A percentile compares a stretch with the other conserved stretches of the same genome.
phyloP scores from a whole-genome alignment of 2,329 filamentous ascomycete genomes.

The Cercospora zeae-maydis region DNA sequence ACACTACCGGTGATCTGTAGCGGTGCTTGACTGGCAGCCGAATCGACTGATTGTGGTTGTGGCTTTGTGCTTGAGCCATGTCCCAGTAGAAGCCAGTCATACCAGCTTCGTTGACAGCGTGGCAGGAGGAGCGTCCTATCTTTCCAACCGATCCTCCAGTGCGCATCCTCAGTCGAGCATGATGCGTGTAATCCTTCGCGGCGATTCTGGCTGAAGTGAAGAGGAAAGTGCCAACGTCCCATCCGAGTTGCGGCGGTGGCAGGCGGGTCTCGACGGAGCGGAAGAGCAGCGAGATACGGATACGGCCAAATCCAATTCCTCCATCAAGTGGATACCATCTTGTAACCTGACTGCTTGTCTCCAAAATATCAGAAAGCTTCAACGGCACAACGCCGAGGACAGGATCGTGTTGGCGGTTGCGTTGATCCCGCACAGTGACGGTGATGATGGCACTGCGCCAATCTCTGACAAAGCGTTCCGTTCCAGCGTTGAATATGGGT shows the following conservation, averaged over 20 bases:
- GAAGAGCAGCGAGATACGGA: slow-evolving; percentile 86
- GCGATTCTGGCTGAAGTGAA: slow-evolving; percentile 70
- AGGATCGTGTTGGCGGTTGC: slow-evolving; percentile 89
- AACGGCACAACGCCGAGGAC: slow-evolving; percentile 89
- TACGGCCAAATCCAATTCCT: slow-evolving; percentile 82
- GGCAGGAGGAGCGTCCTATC: slow-evolving; percentile 62
- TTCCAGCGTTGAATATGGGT: slow-evolving; percentile 96
- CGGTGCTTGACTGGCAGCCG: slow-evolving; percentile 85
- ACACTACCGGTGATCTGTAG: slow-evolving; percentile 83
- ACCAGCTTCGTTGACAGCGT: slow-evolving; percentile 56
- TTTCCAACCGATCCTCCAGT: slow-evolving; percentile 80
- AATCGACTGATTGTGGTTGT: slow-evolving; percentile 51
- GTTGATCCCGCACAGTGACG: slow-evolving; percentile 79
- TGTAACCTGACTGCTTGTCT: slow-evolving; percentile 80
- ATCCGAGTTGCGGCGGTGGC: slow-evolving; percentile 81
- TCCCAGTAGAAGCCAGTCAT: slow-evolving; percentile 55
- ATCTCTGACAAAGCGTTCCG: slow-evolving; percentile 86
- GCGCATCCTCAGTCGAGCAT: slow-evolving; percentile 68
- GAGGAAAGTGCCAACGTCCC: slow-evolving; percentile 94
- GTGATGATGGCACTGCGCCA: slow-evolving; percentile 88
- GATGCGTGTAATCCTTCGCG: slow-evolving; percentile 59
- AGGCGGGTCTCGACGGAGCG: slow-evolving; percentile 81
- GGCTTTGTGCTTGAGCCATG: slow-evolving; percentile 34
- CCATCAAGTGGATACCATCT: slow-evolving; percentile 96
- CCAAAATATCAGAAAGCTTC: slow-evolving; percentile 80